Percentiles rank a stretch among this genome's conserved stretches.
These are phyloP conservation scores for Filosporella fistucella DNA, from an alignment of 495 filamentous ascomycete species.

Conservation along the genomic window DNA sequence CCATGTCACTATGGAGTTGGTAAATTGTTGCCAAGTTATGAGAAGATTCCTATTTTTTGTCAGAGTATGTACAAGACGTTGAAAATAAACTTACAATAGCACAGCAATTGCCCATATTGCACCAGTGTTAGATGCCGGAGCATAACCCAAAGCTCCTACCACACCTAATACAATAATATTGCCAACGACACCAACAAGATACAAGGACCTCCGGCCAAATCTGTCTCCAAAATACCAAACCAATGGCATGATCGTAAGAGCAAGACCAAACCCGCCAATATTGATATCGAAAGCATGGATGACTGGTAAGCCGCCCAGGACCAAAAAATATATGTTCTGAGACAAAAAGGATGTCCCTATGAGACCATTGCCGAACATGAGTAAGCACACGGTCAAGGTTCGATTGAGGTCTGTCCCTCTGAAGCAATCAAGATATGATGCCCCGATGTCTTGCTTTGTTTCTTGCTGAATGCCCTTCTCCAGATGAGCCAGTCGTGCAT, in stretches of 20 bases:
- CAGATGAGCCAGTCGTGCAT: slow-evolving; percentile 19
- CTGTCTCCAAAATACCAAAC: slow-evolving; percentile 17
- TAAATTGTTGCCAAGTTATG: slow-evolving; percentile 18
- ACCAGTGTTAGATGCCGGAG: slow-evolving; percentile 21
- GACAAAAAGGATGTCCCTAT: slow-evolving; percentile 14
- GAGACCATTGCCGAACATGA: slow-evolving; percentile 14
- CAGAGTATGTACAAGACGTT: too few relatives aligned
- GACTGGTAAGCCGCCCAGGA: slow-evolving; percentile 11
- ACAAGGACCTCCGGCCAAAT: slow-evolving; percentile 16
- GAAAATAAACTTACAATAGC: too few relatives aligned
- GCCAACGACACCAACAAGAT: slow-evolving; percentile 11
- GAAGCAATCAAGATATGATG: slow-evolving; percentile 16
- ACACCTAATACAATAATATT: slow-evolving; percentile 6
- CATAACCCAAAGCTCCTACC: slow-evolving; percentile 11
- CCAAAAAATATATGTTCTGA: slow-evolving; percentile 20
- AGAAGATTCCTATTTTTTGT: too few relatives aligned
- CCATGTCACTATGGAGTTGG: slow-evolving; percentile 7
- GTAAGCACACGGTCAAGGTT: slow-evolving; percentile 17
- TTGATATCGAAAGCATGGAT: slow-evolving; percentile 17
- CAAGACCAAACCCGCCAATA: slow-evolving; percentile 19
- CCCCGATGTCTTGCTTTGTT: not conserved
- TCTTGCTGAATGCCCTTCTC: slow-evolving; percentile 9
- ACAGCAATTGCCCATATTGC: slow-evolving; percentile 26
- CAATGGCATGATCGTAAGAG: slow-evolving; percentile 28
- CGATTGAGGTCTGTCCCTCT: slow-evolving; percentile 11